Base-by-base conservation (phyloP, 208 protist species). In the Porcisia deanei region DNA sequence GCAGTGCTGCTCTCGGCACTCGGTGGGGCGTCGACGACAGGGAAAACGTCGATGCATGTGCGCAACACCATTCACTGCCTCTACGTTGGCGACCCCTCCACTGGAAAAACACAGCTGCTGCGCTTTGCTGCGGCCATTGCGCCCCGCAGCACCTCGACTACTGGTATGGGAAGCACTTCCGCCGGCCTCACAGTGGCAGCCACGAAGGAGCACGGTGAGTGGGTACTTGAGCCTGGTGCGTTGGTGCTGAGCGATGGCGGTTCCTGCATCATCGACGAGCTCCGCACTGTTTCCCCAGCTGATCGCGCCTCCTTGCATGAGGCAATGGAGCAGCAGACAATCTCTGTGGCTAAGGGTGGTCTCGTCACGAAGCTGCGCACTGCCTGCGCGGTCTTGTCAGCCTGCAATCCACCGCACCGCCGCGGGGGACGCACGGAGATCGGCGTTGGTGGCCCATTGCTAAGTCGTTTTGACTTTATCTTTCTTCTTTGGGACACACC, bases 241-340 rank as follows among this genome's bases (percentile, higher is more conserved):
- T 85, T 99, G 18, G 94, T 99, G 55, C 75, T 99, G 34, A 99
- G 98, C 54, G 98, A 99, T 85, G 98, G 98, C 58, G 98, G 98
- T 39, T 71, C 99, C 30, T 99, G 99, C 88, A 97, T 98, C 81
- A 99, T 99, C 67, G 98, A 99, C 78, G 98, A 99, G 83, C 98
- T 99, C 75, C 92, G 91, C 71, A 96, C 94, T 22, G 98, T 99
- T n/a, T 92, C 95, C 20, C 86, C 97, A 16, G 86, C 93, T 45
- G 98, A 99, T 78, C 86, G 98, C 43, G 89, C 93, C 12, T 92
- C 98, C 8, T 97, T 99, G 54, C 99, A 99, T 80, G 99, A 99
- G 88, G 98, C 99, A 16, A 99, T 99, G 99, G 99, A 99, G 86
- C 98, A 99, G 83, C 99, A 99, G 87, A 99, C 97, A 7, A 91